Evolutionary conservation across 805 yeast species (phyloP), one percentile per base, ranked within the genome.

Genomic region (Candida maesae): DNA sequence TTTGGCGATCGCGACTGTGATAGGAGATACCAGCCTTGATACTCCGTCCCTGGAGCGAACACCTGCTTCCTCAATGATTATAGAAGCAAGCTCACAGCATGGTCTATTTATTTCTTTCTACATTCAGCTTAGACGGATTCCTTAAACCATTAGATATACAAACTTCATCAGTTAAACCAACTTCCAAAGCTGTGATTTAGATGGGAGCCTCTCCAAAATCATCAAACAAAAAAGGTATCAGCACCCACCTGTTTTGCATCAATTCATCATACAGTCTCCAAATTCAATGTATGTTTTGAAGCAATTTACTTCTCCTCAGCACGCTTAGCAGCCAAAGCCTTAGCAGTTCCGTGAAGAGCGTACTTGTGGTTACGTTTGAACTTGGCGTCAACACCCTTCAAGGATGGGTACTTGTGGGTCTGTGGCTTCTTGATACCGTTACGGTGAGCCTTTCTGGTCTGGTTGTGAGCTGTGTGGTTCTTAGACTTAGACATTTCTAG

Each of bases 401-500:
- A 80, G 58, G 98, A 90, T 61, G 96, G 96, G 83, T 91, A 89
- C 80, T 87, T 90, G 95, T 81, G 76, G 68, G 96, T 84, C 83
- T 80, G 86, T 65, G 97, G 96, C 90, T 91, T 93, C 86, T 91
- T 91, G 80, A 93, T 91, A 79, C 99, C 99, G 85, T 93, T 93
- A 72, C 84, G 90, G 97, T 93, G 99, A 68, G 98, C 98, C 95
- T 93, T 93, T 73, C 76, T 85, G 89, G 84, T 86, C 78, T 91
- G 98, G 95, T 93, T 93, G 78, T 93, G 99, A 77, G 89, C 90
- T 76, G 99, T 93, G 74, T 93, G 98, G 79, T 93, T 93, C 96
- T 93, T 93, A 61, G 98, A 91, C 80, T 93, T 93, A 74, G 99
- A 72, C 99, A 93, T 91, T 76, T 71, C 67, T 65, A 60, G 49